Evolutionary conservation across 345 rosid genomes (phyloP).

Genomic region (Corchorus olitorius): DNA sequence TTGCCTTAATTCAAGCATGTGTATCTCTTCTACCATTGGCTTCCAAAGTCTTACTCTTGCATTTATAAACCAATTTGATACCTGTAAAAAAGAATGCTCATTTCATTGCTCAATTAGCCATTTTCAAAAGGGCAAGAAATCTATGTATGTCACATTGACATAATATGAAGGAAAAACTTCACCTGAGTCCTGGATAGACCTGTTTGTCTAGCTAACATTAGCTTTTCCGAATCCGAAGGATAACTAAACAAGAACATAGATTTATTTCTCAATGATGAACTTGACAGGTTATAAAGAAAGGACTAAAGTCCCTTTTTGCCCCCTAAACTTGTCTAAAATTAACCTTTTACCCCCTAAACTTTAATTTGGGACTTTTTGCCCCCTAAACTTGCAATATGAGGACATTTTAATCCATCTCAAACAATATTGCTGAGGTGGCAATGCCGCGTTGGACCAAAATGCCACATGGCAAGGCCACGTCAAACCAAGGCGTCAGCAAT

Average conservation of each 20-base stretch:
- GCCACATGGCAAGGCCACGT: too few relatives aligned
- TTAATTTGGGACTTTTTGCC: too few relatives aligned
- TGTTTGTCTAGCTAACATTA: conserved; percentile 40
- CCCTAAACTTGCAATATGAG: too few relatives aligned
- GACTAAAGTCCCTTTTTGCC: too few relatives aligned
- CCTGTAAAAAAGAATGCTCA: conserved; percentile 29
- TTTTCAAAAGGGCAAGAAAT: too few relatives aligned
- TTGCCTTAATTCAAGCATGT: conserved; percentile 36
- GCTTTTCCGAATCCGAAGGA: conserved; percentile 45
- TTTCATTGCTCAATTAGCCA: conserved; percentile 1
- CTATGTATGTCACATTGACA: too few relatives aligned
- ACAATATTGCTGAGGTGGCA: too few relatives aligned
- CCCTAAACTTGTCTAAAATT: too few relatives aligned
- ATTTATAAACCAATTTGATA: conserved; percentile 52
- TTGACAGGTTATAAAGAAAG: background rate
- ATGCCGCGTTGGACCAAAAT: too few relatives aligned
- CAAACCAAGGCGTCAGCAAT: too few relatives aligned
- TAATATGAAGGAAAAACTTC: background rate
- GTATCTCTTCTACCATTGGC: conserved; percentile 54
- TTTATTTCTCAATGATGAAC: background rate
- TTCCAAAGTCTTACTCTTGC: conserved; percentile 53
- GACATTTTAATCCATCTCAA: too few relatives aligned
- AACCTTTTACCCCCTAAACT: too few relatives aligned
- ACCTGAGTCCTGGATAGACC: conserved; percentile 51
- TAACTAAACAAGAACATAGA: conserved; percentile 27